These are phyloP conservation scores for Raphanus sativus DNA, from an alignment of 345 rosid species.

Conservation along the genomic window DNA sequence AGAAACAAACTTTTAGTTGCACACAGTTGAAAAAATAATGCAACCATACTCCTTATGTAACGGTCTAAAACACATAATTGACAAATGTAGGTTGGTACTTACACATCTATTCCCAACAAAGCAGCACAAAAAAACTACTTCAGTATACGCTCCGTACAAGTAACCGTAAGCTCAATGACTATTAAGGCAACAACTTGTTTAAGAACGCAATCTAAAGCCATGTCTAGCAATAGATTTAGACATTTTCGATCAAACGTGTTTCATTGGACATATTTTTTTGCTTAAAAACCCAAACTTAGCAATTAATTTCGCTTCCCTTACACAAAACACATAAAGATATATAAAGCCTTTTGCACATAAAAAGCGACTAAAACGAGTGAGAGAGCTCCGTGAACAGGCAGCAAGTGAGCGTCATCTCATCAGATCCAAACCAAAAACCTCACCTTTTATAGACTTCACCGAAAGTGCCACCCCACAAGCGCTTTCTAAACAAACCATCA, in stretches of 20 bases:
- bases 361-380: no score
- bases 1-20: conserved; percentile 13
- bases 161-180: background rate
- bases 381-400: background rate
- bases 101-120: conserved; percentile 11
- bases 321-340: no score
- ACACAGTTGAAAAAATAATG: background rate
- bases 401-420: conserved; percentile 7
- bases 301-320: no score
- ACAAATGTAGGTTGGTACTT: background rate
- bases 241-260: conserved; percentile 1
- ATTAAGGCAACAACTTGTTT: background rate
- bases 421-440: background rate
- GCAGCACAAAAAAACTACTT: background rate
- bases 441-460: conserved; percentile 96
- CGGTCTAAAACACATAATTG: background rate
- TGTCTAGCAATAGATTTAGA: conserved; percentile 6
- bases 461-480: conserved; percentile 98
- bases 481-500: conserved; percentile 84
- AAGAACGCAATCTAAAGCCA: background rate
- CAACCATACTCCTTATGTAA: background rate
- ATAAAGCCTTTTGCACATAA: no score
- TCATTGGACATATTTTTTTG: background rate
- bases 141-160: background rate
- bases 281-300: background rate